Base-by-base conservation (phyloP, 176 grass and related monocot species). In the Eragrostis nindensis region DNA sequence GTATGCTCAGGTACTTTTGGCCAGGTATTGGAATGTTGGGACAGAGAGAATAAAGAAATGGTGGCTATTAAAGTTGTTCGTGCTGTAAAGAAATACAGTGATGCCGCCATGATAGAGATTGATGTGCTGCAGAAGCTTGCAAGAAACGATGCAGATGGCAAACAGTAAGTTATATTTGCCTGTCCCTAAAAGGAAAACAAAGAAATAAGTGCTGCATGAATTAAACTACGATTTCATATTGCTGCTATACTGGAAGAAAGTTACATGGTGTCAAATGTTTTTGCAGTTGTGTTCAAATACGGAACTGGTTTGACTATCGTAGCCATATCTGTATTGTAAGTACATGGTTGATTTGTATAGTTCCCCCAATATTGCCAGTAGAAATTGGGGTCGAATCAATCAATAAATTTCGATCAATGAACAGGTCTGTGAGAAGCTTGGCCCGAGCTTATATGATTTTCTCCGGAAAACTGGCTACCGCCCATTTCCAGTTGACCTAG, bases 11-110 rank as follows among this genome's bases (percentile, higher is more conserved):
- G 94, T 87, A 97, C 94, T 30, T 97, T 91, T 91, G 88, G 94
- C 61, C 94, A 93, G 82, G 91, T 97, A 43, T 83, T 97, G 52
- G 91, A 97, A 87, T 97, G 94, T 83, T 97, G 94, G 91, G 94
- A 97, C 73, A 89, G 91, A 67, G 91, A 97, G 75, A 86, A 56
- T n/a, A 90, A 90, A 85, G 94, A 97, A 88, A 97, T 91, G 89
- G 94, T 94, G 77, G 94, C 94, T 47, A 87, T 97, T 47, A 97
- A 97, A 85, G 66, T 97, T 77, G 85, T 94, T 54, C 86, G 94
- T 50, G 89, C 86, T 26, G 81, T 91, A 49, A 89, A 86, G 60
- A 91, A 97, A 69, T 94, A 97, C 75, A 85, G 84, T 39, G 89
- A 97, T 24, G 94, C 89, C 27, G 89, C 91, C 29, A 94, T 94